phyloP scores from a whole-genome alignment of 306 rosid genomes.

The Betula pendula region DNA sequence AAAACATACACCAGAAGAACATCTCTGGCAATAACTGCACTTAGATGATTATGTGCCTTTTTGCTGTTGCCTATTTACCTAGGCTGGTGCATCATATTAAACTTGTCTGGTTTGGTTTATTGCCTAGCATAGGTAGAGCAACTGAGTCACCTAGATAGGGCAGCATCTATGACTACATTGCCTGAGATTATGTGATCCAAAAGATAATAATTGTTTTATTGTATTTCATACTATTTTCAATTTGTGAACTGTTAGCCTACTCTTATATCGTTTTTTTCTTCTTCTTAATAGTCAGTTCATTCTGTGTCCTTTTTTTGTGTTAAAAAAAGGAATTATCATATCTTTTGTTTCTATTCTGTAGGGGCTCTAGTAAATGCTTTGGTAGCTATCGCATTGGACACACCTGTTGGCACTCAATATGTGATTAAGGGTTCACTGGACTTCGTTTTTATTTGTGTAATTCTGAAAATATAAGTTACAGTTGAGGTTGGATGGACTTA shows the following conservation, averaged over 20 bases:
- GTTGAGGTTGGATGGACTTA: constrained; percentile 36
- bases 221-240: neutral
- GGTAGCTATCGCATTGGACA: constrained; percentile 86
- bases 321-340: neutral
- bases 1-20: neutral
- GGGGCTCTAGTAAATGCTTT: constrained; percentile 73
- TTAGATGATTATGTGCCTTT: neutral
- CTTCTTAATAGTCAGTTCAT: neutral
- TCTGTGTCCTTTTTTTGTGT: neutral
- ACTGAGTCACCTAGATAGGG: neutral
- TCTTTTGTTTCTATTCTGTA: constrained; percentile 37
- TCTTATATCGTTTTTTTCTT: no score
- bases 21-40: neutral
- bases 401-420: constrained; percentile 78
- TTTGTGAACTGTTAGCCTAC: no score
- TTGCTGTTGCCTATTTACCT: neutral
- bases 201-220: neutral
- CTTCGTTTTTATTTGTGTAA: constrained; percentile 18
- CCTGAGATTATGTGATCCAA: neutral
- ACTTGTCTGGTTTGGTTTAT: neutral
- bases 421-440: constrained; percentile 43
- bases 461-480: constrained; percentile 22
- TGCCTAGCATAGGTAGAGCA: neutral
- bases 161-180: neutral
- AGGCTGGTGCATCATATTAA: neutral